phyloP scores from a whole-genome alignment of 2,329 filamentous ascomycete species.

The Mariannaea elegans region DNA sequence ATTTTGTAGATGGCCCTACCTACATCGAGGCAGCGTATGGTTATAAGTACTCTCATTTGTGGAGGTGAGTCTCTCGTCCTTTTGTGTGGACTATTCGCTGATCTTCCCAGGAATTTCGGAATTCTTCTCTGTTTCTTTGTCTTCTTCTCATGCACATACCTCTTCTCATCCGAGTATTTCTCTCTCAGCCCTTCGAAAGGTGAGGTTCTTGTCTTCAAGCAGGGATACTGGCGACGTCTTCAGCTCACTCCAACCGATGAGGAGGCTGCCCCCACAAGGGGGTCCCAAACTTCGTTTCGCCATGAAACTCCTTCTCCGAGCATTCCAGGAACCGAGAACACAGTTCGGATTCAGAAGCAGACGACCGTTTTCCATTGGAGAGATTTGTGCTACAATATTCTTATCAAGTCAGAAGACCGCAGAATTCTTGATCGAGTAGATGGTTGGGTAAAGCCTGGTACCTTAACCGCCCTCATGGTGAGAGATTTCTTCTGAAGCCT shows the following conservation, averaged over 20 bases:
- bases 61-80: slow-evolving; percentile 46
- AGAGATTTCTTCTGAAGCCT: slow-evolving; percentile 43
- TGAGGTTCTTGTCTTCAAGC: slow-evolving; percentile 73
- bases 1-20: slow-evolving; percentile 24
- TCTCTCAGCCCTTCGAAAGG: slow-evolving; percentile 66
- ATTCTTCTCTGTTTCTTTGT: slow-evolving; percentile 70
- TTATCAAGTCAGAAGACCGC: slow-evolving; percentile 70
- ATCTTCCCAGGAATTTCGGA: slow-evolving; percentile 63
- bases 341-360: slow-evolving; percentile 4
- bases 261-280: slow-evolving; percentile 8
- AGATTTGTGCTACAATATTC: slow-evolving; percentile 66
- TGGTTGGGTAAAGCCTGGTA: slow-evolving; percentile 80
- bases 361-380: slow-evolving; percentile 70
- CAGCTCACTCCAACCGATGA: background rate
- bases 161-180: slow-evolving; percentile 65
- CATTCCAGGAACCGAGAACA: background rate
- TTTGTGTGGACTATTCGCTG: background rate
- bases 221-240: background rate
- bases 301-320: background rate
- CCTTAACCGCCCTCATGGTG: slow-evolving; percentile 75
- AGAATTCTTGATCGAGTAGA: slow-evolving; percentile 75
- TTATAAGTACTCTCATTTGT: slow-evolving; percentile 66
- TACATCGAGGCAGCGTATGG: slow-evolving; percentile 32
- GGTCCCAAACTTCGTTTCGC: background rate
- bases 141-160: slow-evolving; percentile 69